Conservation (phyloP, 1,284 basidiomycete species). For the Stygiomarasmius scandens region DNA sequence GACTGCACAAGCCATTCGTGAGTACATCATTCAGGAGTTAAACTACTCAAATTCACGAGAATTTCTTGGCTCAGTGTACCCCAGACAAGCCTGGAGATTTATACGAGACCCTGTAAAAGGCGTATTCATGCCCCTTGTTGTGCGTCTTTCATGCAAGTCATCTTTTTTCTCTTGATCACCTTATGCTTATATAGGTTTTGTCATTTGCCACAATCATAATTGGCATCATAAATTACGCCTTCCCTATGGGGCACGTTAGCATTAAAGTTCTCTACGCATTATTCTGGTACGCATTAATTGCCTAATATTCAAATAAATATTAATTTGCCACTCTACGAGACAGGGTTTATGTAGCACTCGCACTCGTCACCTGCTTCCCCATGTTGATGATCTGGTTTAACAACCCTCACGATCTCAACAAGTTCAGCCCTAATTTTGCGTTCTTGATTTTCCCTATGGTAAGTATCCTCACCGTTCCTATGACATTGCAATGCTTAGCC, state of each 20-base stretch:
- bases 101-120: constrained; percentile 48
- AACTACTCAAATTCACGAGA: not conserved
- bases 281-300: constrained; percentile 51
- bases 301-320: too few species aligned
- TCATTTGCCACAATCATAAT: constrained; percentile 56
- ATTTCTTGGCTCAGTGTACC: constrained; percentile 40
- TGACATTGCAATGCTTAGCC: not conserved
- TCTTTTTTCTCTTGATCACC: not conserved
- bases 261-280: constrained; percentile 40
- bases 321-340: not conserved
- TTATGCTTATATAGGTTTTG: constrained; percentile 33
- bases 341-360: constrained; percentile 48
- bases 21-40: constrained; percentile 19
- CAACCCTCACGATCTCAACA: constrained; percentile 44
- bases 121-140: constrained; percentile 49
- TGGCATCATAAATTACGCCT: constrained; percentile 49
- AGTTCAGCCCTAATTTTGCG: constrained; percentile 51
- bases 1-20: constrained; percentile 44
- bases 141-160: constrained; percentile 20
- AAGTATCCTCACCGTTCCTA: not conserved
- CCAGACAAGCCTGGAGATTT: constrained; percentile 42
- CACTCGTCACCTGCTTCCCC: constrained; percentile 44
- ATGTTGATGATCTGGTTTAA: constrained; percentile 58
- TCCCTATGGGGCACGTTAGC: constrained; percentile 37
- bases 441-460: constrained; percentile 55